These are phyloP conservation scores for Xylaria scruposa DNA, from an alignment of 495 filamentous ascomycete genomes.

Conservation along the genomic window DNA sequence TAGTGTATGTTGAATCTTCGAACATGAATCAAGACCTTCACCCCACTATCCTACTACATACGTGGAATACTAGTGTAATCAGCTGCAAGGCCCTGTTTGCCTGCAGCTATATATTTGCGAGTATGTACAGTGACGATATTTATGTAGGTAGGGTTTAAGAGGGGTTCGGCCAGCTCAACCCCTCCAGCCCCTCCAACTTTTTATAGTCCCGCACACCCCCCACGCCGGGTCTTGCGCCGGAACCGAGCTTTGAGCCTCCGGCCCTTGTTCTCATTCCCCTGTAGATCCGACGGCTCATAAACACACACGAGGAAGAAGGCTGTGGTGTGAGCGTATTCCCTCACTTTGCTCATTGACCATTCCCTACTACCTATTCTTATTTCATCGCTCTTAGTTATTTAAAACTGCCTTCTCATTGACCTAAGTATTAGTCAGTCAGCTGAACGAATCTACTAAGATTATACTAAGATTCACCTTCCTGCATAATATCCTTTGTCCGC, in stretches of 20 bases:
- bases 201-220: not conserved
- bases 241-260: conserved; percentile 7
- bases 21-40: not conserved
- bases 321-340: not conserved
- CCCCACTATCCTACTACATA: too few species aligned
- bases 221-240: not conserved
- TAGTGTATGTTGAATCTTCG: not conserved
- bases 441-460: not conserved
- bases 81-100: not conserved
- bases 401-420: not conserved
- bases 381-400: not conserved
- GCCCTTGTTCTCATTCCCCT: conserved; percentile 12
- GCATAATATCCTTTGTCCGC: not conserved
- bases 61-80: too few species aligned
- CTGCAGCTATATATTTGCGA: not conserved
- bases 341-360: not conserved
- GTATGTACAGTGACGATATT: conserved; percentile 3
- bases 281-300: not conserved
- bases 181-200: conserved; percentile 1
- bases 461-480: not conserved
- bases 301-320: not conserved
- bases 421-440: not conserved
- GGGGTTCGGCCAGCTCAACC: not conserved
- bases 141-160: conserved; percentile 3
- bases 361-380: too few species aligned